Conservation (phyloP, 176 grass and related monocot species). For the Avena sativa region DNA sequence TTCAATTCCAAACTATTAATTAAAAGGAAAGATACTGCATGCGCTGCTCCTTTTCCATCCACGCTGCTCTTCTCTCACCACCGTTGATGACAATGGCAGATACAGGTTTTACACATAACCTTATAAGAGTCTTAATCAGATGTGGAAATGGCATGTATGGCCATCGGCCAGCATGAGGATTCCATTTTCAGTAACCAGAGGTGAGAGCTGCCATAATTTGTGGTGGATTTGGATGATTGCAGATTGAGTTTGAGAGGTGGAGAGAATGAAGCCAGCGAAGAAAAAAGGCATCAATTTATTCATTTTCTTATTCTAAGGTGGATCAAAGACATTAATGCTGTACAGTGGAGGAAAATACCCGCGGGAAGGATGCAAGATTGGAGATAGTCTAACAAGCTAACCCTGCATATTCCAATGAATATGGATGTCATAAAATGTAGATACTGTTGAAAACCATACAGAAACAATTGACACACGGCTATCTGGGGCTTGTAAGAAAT, state of each 20-base stretch:
- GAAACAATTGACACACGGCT: slow-evolving; percentile 6
- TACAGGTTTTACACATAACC: neutral
- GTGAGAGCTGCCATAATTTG: neutral
- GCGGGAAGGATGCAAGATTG: neutral
- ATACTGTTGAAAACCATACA: neutral
- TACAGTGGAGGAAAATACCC: neutral
- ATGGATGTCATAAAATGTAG: neutral
- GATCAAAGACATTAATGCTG: neutral
- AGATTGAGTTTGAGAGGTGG: neutral
- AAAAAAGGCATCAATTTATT: slow-evolving; percentile 2
- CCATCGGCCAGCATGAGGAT: neutral
- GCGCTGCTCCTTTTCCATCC: neutral
- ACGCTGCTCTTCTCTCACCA: neutral
- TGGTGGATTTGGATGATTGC: neutral
- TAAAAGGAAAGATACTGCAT: neutral
- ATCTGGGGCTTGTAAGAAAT: neutral
- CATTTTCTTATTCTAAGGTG: slow-evolving; percentile 13
- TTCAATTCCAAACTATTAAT: neutral
- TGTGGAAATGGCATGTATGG: neutral
- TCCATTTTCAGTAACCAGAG: neutral
- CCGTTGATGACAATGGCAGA: neutral
- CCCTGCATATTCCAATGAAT: neutral
- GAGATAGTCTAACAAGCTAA: neutral
- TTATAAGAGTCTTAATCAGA: neutral
- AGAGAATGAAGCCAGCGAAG: neutral